phyloP scores from a whole-genome alignment of 305 asterid genomes.

The Fraxinus xanthoxyloides region DNA sequence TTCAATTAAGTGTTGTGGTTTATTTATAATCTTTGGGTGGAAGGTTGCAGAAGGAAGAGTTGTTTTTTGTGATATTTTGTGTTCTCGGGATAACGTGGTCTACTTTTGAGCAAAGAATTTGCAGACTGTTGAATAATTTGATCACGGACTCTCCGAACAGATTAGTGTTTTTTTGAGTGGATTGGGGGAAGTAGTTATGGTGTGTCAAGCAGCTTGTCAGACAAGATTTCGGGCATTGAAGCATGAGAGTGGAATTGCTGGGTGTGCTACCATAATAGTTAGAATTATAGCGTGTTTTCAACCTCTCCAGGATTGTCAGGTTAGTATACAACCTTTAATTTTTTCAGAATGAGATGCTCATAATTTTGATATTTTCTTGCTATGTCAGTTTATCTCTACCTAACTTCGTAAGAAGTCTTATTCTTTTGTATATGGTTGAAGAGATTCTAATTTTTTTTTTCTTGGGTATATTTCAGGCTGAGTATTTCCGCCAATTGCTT shows the following conservation, averaged over 20 bases:
- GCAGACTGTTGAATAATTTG: constrained; percentile 18
- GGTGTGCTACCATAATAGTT: constrained; percentile 85
- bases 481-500: constrained; percentile 83
- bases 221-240: constrained; percentile 93
- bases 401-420: constrained; percentile 4
- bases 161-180: constrained; percentile 41
- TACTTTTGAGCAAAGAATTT: constrained; percentile 15
- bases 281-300: constrained; percentile 96
- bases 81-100: neutral
- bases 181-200: constrained; percentile 88
- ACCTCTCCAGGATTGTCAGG: constrained; percentile 99
- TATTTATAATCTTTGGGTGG: neutral
- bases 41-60: neutral
- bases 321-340: constrained; percentile 19
- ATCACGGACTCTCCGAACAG: constrained; percentile 17
- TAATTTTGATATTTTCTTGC: neutral
- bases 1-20: neutral
- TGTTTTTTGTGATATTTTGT: neutral
- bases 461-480: constrained; percentile 73
- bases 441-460: constrained; percentile 20
- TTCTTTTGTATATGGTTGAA: neutral
- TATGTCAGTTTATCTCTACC: neutral
- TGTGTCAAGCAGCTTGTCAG: constrained; percentile 94
- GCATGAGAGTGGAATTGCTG: constrained; percentile 85
- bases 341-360: neutral